Base-by-base conservation (phyloP, 495 filamentous ascomycete genomes). In the Diplogelasinospora grovesii region DNA sequence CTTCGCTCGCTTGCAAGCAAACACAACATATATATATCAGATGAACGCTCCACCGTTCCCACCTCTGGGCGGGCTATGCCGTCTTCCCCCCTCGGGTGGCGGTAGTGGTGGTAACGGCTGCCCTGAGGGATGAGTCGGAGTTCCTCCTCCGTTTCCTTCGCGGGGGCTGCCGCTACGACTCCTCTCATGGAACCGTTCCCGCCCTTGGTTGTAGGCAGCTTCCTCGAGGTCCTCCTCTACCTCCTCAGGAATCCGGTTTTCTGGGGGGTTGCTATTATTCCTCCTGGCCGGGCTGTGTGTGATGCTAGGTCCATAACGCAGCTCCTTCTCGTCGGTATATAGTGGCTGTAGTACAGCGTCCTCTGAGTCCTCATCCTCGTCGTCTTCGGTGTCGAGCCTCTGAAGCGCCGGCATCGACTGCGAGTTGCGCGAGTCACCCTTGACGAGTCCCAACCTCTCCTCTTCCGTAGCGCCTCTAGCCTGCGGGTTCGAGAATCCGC, bases 371-470 rank as follows among this genome's bases (percentile, higher is more conserved):
- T 54, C 51, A n/a, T 61, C 61, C 13, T 54, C 57, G 15, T 56
- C 45, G 11, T 54, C 48, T 9, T 58, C 53, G 10, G 62, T 52
- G n/a, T 65, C 65, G 34, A 65, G 68, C 1, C 50, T 52, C 16
- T 56, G 65, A 10, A 65, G 31, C 8, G 57, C 36, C 3, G 72
- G 66, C 53, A 63, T 43, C 18, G 71, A 70, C 4, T 47, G 50
- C 0, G 61, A 64, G 50, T 83, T 69, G 1, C 49, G 52, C 0
- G 65, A 70, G 50, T 89, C 85, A 10, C 86, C 88, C 52, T 81
- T 80, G 4, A 96, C 90, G 1, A 98, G 74, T 0, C 92, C 92
- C 14, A 95, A 56, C 23, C 77, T 71, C 52, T 98, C 92, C 60
- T 98, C 92, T 52, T 96, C 92, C 0, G 89, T 95, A 5, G 76